Evolutionary conservation across 1,284 basidiomycete species (phyloP).

Genomic region (Cryptococcus sp.): DNA sequence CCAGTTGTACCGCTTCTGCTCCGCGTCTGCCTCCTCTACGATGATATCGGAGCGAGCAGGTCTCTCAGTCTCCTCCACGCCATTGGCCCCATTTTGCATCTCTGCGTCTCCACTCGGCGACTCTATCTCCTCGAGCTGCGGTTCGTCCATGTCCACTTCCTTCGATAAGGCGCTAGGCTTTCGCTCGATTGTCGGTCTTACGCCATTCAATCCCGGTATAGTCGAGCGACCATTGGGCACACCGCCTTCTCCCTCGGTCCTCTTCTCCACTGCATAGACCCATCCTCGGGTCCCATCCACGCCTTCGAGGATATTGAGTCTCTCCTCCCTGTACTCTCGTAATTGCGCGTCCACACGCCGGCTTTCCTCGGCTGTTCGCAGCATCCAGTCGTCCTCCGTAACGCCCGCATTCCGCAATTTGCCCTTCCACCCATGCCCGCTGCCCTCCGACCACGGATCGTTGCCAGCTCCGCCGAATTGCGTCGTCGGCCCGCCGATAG

Average conservation of each 20-base stretch:
- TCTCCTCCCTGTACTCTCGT: slow-evolving; percentile 63
- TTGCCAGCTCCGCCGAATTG: slow-evolving; percentile 78
- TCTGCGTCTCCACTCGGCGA: slow-evolving; percentile 8
- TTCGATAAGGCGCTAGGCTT: slow-evolving; percentile 19
- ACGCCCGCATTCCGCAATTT: slow-evolving; percentile 64
- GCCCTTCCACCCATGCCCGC: slow-evolving; percentile 63
- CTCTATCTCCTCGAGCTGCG: slow-evolving; percentile 5
- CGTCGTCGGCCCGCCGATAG: slow-evolving; percentile 80
- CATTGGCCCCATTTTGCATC: slow-evolving; percentile 7
- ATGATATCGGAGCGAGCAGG: slow-evolving; percentile 29
- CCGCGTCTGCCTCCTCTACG: slow-evolving; percentile 25
- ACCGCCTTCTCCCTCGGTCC: slow-evolving; percentile 18
- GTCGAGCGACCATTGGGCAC: slow-evolving; percentile 5
- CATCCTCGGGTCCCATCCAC: slow-evolving; percentile 36
- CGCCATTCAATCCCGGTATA: background rate
- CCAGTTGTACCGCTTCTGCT: slow-evolving; percentile 12
- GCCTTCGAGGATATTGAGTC: slow-evolving; percentile 57
- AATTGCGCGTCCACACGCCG: slow-evolving; percentile 67
- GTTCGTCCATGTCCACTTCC: slow-evolving; percentile 17
- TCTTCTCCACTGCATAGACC: slow-evolving; percentile 36
- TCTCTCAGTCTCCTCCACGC: slow-evolving; percentile 2
- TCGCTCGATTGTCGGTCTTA: slow-evolving; percentile 12
- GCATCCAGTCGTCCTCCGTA: slow-evolving; percentile 87
- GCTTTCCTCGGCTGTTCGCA: slow-evolving; percentile 67
- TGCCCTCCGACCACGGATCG: slow-evolving; percentile 81